Evolutionary conservation across 768 basidiomycete genomes (phyloP).

Genomic region (Udeniomyces megalosporus): DNA sequence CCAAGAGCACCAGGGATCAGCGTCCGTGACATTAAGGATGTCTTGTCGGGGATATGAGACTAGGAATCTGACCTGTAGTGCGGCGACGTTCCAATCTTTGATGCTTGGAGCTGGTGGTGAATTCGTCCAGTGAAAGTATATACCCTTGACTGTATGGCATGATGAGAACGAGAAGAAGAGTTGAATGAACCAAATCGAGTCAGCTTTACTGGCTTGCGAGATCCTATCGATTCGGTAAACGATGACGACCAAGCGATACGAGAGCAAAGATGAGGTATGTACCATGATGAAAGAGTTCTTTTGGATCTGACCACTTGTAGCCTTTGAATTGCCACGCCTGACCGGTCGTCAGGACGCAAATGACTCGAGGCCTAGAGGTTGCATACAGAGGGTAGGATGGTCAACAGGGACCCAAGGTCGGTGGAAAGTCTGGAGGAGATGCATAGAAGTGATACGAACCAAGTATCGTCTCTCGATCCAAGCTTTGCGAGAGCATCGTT

Average conservation of each 20-base stretch:
- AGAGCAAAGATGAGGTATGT: conserved; percentile 18
- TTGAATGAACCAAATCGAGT: conserved; percentile 33
- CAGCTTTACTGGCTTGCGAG: conserved; percentile 89
- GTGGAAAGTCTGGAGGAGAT: neutral
- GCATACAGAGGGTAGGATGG: neutral
- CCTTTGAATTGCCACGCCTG: conserved; percentile 96
- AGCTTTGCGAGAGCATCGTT: conserved; percentile 87
- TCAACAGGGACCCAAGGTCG: neutral
- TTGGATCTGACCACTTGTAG: conserved; percentile 93
- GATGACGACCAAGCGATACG: neutral
- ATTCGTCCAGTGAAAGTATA: conserved; percentile 87
- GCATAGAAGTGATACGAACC: neutral
- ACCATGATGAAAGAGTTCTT: conserved; percentile 87
- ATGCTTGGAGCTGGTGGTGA: conserved; percentile 77
- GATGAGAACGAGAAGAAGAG: neutral
- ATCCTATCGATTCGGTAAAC: conserved; percentile 34
- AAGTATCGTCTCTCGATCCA: conserved; percentile 18
- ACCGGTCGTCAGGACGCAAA: conserved; percentile 95
- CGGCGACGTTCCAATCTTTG: conserved; percentile 93
- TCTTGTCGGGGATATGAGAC: no score
- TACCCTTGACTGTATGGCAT: conserved; percentile 58
- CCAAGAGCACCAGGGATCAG: no score
- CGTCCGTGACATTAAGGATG: no score
- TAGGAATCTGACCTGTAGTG: conserved; percentile 65
- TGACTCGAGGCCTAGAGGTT: conserved; percentile 54